Percentiles rank a stretch among this genome's conserved stretches.
These are phyloP conservation scores for Cymbidium sinense DNA, from an alignment of 106 monocot genomes.

Conservation along the genomic window DNA sequence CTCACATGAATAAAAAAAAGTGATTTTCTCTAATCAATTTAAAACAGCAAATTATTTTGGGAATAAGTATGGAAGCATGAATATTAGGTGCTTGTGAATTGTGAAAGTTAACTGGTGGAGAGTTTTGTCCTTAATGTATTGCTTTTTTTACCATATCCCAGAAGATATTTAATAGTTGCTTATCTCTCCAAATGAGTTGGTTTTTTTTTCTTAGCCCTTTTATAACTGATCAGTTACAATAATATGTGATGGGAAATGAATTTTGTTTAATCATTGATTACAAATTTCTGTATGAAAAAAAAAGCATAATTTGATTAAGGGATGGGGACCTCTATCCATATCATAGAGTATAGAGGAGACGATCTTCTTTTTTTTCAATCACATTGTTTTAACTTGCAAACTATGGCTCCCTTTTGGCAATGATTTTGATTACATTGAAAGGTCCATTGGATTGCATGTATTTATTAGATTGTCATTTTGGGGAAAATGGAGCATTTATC, in stretches of 20 bases:
- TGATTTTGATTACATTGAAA: neutral
- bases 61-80: neutral
- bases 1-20: neutral
- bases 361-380: too few species aligned
- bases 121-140: neutral
- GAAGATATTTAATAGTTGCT: neutral
- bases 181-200: neutral
- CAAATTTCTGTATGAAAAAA: neutral
- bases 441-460: neutral
- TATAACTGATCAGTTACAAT: neutral
- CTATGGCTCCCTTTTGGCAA: neutral
- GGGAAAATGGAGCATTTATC: too few species aligned
- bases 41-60: neutral
- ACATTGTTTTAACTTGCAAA: neutral
- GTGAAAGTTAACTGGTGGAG: neutral
- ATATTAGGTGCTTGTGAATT: neutral
- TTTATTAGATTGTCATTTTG: too few species aligned
- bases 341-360: neutral
- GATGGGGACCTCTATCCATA: too few species aligned
- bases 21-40: neutral
- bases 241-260: neutral
- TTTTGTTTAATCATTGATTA: neutral
- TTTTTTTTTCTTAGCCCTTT: neutral
- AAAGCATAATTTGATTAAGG: neutral
- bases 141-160: neutral